A percentile compares a stretch with the other conserved stretches of the same genome.
phyloP scores from a whole-genome alignment of 176 grass and related monocot species.

The Bothriochloa decipiens region DNA sequence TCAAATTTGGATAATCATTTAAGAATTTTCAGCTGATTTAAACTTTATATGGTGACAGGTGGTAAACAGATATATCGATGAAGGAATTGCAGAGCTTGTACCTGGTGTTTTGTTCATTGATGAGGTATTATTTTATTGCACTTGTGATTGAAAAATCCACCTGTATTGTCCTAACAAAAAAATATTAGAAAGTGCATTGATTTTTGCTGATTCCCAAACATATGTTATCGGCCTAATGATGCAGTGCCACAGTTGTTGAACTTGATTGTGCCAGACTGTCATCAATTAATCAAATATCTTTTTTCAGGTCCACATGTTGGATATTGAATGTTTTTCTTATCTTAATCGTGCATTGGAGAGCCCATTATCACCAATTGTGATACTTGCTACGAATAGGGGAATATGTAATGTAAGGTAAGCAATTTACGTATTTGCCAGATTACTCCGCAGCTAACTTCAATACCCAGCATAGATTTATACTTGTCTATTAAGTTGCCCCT shows the following conservation, averaged over 20 bases:
- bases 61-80: slow-evolving; percentile 88
- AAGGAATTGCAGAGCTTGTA: slow-evolving; percentile 96
- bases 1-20: slow-evolving; percentile 2
- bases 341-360: slow-evolving; percentile 95
- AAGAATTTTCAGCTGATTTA: not conserved
- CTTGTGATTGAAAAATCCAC: not conserved
- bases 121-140: slow-evolving; percentile 58
- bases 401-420: slow-evolving; percentile 90
- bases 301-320: slow-evolving; percentile 90
- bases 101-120: slow-evolving; percentile 97
- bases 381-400: slow-evolving; percentile 93
- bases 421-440: not conserved
- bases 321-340: slow-evolving; percentile 97
- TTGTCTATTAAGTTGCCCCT: slow-evolving; percentile 14
- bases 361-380: slow-evolving; percentile 88
- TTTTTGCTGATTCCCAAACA: not conserved
- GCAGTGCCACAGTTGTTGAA: not conserved
- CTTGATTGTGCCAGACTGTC: slow-evolving; percentile 5
- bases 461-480: not conserved
- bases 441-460: not conserved
- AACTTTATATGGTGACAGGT: slow-evolving; percentile 57
- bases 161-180: not conserved
- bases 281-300: not conserved
- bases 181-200: not conserved
- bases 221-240: not conserved